Base-by-base conservation (phyloP, 2,329 filamentous ascomycete genomes). In the Fonsecaea nubica region DNA sequence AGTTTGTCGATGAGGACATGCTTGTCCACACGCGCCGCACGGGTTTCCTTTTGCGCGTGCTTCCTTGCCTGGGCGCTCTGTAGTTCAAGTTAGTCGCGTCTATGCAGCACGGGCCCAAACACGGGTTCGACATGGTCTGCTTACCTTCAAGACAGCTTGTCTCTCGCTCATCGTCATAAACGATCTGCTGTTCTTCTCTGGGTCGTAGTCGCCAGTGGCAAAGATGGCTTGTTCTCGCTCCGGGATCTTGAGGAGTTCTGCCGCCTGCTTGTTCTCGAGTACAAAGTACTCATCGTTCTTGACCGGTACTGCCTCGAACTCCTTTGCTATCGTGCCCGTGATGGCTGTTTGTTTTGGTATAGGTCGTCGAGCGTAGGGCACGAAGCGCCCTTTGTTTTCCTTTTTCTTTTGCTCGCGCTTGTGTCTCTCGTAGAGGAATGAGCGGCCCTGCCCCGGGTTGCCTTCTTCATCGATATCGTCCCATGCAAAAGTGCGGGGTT, bases 1-100 rank as follows among this genome's bases (percentile, higher is more conserved):
- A 99, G 89, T 70, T 87, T 86, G 80, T 97, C 93, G 80, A 96
- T 81, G 69, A 99, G 88, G 74, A 95, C 90, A 83, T 92, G 90
- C 78, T 93, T 89, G 53, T 92, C 89, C 80, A 98, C 93, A 80
- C 95, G 93, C 38, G 92, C 91, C 33, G 92, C 90, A 82, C 98
- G 97, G 80, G 92, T 89, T 73, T 92, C 89, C 77, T 87, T 86
- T 5, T 86, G 81, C 4, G 69, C 79, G 87, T 69, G 62, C 60
- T 64, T 66, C 73, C 80, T 78, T 71, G 76, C 68, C 68, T 80
- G 62, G 12, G 62, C 65, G 53, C 55, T 62, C 71, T 73, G 56
- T 15, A 60, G 6, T 50, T 38, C 25, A 38, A 35, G 40, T 64
- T 59, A 30, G 56, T 36, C 45, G 18, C 18, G 33, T 30, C 12